phyloP scores from a whole-genome alignment of 1,284 basidiomycete genomes.

The Boletus semigastroideus region DNA sequence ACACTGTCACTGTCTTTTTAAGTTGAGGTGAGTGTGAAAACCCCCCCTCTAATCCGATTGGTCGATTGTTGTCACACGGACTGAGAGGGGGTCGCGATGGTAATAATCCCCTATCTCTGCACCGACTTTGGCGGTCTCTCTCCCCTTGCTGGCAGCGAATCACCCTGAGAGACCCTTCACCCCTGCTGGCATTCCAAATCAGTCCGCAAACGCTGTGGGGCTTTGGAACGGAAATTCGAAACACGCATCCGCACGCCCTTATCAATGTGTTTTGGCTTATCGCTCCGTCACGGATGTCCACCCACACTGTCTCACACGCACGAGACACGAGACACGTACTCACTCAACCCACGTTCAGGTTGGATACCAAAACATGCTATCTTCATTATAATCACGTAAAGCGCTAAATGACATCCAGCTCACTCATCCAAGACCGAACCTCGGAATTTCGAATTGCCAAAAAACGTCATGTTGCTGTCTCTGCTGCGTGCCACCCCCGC shows the following conservation, averaged over 20 bases:
- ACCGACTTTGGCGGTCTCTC: constrained; percentile 9
- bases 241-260: constrained; percentile 7
- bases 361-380: too few relatives aligned
- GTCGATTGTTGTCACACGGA: constrained; percentile 19
- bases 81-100: constrained; percentile 12
- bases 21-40: constrained; percentile 17
- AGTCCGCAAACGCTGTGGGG: neutral
- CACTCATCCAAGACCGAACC: too few relatives aligned
- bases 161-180: too few relatives aligned
- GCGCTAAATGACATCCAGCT: neutral
- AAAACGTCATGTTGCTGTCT: neutral
- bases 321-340: neutral
- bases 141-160: neutral
- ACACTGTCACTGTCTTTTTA: constrained; percentile 22
- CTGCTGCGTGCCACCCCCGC: neutral
- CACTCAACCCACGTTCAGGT: too few relatives aligned
- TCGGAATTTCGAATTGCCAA: neutral
- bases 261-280: constrained; percentile 12
- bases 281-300: neutral
- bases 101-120: constrained; percentile 11
- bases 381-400: neutral
- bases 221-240: constrained; percentile 1
- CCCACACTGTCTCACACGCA: neutral
- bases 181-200: constrained; percentile 5
- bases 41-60: constrained; percentile 17